Evolutionary conservation across 2,329 filamentous ascomycete genomes (phyloP).

Genomic region (Trematosphaeria pertusa): DNA sequence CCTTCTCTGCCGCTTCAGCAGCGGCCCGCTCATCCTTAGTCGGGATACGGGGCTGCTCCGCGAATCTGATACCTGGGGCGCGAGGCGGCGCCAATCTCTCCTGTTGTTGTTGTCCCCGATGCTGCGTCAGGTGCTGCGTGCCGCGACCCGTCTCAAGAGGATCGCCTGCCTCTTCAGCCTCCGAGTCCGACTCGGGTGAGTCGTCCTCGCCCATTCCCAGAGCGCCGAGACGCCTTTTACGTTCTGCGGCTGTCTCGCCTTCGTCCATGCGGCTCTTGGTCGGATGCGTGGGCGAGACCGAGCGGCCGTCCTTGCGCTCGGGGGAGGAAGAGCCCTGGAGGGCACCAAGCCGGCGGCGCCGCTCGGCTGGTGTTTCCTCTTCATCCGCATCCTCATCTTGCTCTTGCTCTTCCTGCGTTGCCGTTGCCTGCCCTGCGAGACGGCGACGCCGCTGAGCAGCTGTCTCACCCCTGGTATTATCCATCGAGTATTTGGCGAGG

Average conservation of each 20-base stretch:
- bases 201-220: constrained; percentile 61
- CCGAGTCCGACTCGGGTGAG: constrained; percentile 37
- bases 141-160: constrained; percentile 45
- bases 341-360: constrained; percentile 24
- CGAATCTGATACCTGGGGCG: constrained; percentile 67
- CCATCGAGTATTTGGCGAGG: constrained; percentile 35
- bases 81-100: constrained; percentile 23
- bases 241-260: constrained; percentile 76
- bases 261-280: constrained; percentile 47
- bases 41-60: constrained; percentile 54
- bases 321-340: constrained; percentile 20
- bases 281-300: constrained; percentile 18
- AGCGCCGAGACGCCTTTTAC: constrained; percentile 75
- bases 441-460: constrained; percentile 54
- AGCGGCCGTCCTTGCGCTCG: constrained; percentile 12
- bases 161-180: constrained; percentile 43
- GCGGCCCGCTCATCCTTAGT: constrained; percentile 42
- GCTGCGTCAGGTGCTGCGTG: constrained; percentile 21
- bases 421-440: constrained; percentile 33
- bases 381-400: constrained; percentile 40
- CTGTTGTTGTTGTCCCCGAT: not conserved
- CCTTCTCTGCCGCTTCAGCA: constrained; percentile 32
- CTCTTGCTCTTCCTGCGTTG: constrained; percentile 2
- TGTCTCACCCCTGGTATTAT: constrained; percentile 35
- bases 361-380: constrained; percentile 31